phyloP scores from a whole-genome alignment of 768 basidiomycete species.

The Phylloporus sp. region DNA sequence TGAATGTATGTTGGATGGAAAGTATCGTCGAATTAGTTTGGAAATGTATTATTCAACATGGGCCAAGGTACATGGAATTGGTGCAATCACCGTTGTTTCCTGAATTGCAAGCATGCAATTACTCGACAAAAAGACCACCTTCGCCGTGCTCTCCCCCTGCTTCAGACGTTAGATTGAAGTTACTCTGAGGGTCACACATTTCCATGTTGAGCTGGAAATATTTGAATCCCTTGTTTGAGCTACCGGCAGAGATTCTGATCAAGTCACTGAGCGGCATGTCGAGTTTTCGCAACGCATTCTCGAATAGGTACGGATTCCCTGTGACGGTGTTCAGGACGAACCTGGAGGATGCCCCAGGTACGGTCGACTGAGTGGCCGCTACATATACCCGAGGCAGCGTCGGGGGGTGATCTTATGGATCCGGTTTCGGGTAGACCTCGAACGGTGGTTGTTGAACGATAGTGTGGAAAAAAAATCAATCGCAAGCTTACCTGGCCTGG shows the following conservation, averaged over 20 bases:
- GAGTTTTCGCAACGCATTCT: slow-evolving; percentile 39
- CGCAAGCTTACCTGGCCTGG: slow-evolving; percentile 36
- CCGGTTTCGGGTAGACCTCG: slow-evolving; percentile 46
- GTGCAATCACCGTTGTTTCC: neutral
- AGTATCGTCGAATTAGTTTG: slow-evolving; percentile 1
- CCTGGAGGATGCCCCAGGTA: slow-evolving; percentile 19
- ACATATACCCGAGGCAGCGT: neutral
- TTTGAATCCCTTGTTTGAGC: slow-evolving; percentile 30
- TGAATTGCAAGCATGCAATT: neutral
- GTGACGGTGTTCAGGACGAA: slow-evolving; percentile 26
- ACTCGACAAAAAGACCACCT: slow-evolving; percentile 28
- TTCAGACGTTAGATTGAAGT: neutral
- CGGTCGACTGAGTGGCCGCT: slow-evolving; percentile 21
- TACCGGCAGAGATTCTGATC: slow-evolving; percentile 35
- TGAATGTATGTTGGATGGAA: slow-evolving; percentile 9
- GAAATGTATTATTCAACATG: slow-evolving; percentile 2
- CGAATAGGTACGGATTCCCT: slow-evolving; percentile 46
- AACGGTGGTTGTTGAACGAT: neutral
- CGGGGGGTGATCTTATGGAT: slow-evolving; percentile 33
- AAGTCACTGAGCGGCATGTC: slow-evolving; percentile 40
- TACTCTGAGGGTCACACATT: slow-evolving; percentile 14
- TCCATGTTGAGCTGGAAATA: slow-evolving; percentile 34
- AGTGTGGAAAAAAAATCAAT: neutral
- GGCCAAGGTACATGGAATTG: neutral
- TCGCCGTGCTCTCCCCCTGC: neutral